Conservation (phyloP, 2,329 filamentous ascomycete genomes). For the Macrophomina phaseolina region DNA sequence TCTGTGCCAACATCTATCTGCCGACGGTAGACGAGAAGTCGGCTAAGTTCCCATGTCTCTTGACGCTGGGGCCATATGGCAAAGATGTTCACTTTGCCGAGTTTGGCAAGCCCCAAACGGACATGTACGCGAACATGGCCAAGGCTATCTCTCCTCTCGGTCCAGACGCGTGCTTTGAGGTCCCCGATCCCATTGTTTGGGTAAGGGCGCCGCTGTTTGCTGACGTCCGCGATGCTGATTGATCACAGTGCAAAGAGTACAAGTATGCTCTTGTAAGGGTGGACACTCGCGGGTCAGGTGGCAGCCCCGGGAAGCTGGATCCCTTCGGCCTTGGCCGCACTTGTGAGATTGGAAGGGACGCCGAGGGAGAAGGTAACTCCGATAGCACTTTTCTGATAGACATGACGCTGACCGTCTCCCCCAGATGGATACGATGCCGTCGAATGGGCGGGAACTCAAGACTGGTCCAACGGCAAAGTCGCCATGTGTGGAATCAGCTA, state of each 20-base stretch:
- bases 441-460: neutral
- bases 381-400: neutral
- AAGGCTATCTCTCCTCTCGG: neutral
- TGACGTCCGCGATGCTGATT: neutral
- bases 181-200: neutral
- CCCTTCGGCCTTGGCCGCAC: neutral
- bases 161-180: neutral
- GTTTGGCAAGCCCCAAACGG: neutral
- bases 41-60: neutral
- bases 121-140: neutral
- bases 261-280: neutral
- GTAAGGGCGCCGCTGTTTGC: neutral
- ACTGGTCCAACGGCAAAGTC: neutral
- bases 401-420: neutral
- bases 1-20: neutral
- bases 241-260: neutral
- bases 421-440: neutral
- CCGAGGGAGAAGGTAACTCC: neutral
- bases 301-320: neutral
- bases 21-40: neutral
- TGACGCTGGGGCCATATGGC: neutral
- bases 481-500: neutral
- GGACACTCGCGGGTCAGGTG: neutral
- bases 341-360: neutral
- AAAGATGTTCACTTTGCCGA: neutral